Evolutionary conservation across 495 filamentous ascomycete genomes (phyloP), one percentile per base, ranked within the genome.

Genomic region (Podospora australis): DNA sequence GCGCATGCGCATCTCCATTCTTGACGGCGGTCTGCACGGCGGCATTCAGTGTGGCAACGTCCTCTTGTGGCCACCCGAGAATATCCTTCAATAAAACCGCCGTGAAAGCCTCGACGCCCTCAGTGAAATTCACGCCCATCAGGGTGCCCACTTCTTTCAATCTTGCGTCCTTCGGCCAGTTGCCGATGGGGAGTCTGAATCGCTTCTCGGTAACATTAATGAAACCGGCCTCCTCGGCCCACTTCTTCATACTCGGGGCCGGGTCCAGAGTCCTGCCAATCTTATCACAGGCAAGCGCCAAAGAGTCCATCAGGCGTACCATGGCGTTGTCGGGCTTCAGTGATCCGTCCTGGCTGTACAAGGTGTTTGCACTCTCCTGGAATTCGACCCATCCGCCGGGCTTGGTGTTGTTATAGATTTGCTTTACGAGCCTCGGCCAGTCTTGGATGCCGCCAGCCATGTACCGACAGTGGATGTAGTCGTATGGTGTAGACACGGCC

Each of bases 381-480:
- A 73, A 55, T 58, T 79, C 76, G 43, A 78, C 56, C 59, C 66
- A 71, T 1, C 73, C 74, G 7, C 76, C 76, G 0, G 76, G 75
- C 42, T 66, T 67, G 6, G 73, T 51, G 55, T 67, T 64, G 41
- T 66, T 59, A 52, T 63, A 79, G 1, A 64, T 68, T 46, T 76
- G 69, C 8, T 50, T 44, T 45, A 78, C 59, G 26, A 78, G 64
- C 24, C 56, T 49, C 22, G 52, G 64, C 57, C 75, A 78, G 61
- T 80, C 70, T 21, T 68, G 57, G 47, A 79, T 75, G 34, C 60
- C 70, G 51, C 68, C 70, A 26, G 67, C 65, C 50, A 82, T 65
- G 48, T 73, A 66, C 8, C 78, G 70, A 7, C 66, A 60, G 50
- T 81, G 73, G 46, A 82, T 71, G 52, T 72, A 75, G 58, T 80